phyloP scores from a whole-genome alignment of 768 basidiomycete species.

The Podaxis sp. region DNA sequence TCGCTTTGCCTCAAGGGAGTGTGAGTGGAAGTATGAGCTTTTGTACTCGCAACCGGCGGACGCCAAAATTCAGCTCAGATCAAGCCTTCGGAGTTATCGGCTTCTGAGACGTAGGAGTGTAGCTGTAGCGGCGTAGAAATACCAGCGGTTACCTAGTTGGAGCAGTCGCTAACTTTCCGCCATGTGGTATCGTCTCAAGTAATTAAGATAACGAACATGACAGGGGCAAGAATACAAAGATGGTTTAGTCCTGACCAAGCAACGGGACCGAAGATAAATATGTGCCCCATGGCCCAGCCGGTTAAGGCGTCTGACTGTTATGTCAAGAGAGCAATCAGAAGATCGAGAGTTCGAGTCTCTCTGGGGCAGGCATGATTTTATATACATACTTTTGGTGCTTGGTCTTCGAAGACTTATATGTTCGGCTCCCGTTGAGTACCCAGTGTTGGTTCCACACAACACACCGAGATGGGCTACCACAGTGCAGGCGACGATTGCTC shows the following conservation, averaged over 20 bases:
- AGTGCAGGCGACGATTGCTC: too few relatives aligned
- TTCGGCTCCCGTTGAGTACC: too few relatives aligned
- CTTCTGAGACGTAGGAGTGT: constrained; percentile 1
- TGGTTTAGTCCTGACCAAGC: background rate
- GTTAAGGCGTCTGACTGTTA: constrained; percentile 13
- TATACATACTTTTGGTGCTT: too few relatives aligned
- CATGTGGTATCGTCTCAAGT: background rate
- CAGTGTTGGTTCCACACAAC: too few relatives aligned
- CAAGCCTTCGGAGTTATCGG: background rate
- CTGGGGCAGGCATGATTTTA: background rate
- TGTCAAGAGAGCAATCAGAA: background rate
- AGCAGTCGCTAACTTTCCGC: background rate
- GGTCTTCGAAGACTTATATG: too few relatives aligned
- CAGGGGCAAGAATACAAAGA: background rate
- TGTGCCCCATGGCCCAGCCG: constrained; percentile 12
- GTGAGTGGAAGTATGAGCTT: too few relatives aligned
- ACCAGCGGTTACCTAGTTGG: background rate
- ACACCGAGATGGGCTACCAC: too few relatives aligned
- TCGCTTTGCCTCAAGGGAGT: too few relatives aligned
- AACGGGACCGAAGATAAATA: background rate
- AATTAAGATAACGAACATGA: background rate
- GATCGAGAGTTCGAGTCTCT: constrained; percentile 10
- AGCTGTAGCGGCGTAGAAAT: background rate
- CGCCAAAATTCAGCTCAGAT: background rate
- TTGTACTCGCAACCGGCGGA: background rate